Percentiles rank a stretch among this genome's conserved stretches.
phyloP scores from a whole-genome alignment of 1,284 basidiomycete genomes.

The Volvariella volvacea region DNA sequence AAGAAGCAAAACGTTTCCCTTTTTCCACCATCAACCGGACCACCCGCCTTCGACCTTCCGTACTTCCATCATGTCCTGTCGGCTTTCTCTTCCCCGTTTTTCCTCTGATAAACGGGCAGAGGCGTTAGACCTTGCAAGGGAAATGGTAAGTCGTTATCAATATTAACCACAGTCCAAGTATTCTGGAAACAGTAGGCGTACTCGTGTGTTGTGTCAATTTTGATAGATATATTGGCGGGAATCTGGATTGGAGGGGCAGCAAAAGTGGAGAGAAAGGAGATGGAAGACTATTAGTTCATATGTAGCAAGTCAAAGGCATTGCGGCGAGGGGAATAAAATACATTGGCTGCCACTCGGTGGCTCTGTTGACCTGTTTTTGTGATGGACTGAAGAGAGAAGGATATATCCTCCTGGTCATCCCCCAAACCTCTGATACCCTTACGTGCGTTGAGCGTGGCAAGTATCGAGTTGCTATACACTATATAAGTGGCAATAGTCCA shows the following conservation, averaged over 20 bases:
- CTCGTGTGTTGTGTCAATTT: conserved; percentile 47
- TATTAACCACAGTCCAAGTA: no score
- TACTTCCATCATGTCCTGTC: no score
- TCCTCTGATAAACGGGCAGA: no score
- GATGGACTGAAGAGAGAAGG: conserved; percentile 39
- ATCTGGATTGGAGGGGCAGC: no score
- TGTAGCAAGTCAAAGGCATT: no score
- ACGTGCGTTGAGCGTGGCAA: conserved; percentile 50
- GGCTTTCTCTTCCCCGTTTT: no score
- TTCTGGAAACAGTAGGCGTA: no score
- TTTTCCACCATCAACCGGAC: no score
- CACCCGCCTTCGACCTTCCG: no score
- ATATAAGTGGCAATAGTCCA: conserved; percentile 1
- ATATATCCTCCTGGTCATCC: conserved; percentile 36
- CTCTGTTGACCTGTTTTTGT: conserved; percentile 27
- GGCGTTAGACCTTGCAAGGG: no score
- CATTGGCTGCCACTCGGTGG: conserved; percentile 14
- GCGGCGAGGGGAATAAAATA: neutral
- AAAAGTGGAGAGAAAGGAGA: conserved; percentile 1
- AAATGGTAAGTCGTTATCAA: no score
- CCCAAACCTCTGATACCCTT: conserved; percentile 30
- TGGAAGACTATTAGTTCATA: neutral
- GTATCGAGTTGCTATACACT: conserved; percentile 51
- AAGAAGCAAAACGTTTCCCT: no score
- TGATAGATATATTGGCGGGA: conserved; percentile 41